Percentiles rank a stretch among this genome's conserved stretches.
Evolutionary conservation across 2,329 filamentous ascomycete species (phyloP).

Genomic region (Monosporascus ibericus): DNA sequence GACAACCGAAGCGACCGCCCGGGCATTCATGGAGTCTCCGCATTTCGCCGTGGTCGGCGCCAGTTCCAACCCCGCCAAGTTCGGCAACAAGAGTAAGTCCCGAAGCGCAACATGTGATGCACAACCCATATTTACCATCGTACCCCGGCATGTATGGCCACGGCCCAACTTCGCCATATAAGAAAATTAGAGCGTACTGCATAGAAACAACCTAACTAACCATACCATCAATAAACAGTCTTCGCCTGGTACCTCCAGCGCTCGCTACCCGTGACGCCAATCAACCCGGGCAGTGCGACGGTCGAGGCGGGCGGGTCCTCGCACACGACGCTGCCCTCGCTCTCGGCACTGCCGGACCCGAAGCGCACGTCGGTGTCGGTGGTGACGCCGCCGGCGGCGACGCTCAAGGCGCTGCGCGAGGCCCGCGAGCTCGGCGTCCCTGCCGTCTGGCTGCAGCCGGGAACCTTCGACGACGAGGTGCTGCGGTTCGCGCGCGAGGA

Average conservation of each 20-base stretch:
- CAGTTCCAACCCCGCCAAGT: conserved; percentile 77
- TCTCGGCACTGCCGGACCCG: conserved; percentile 60
- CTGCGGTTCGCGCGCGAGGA: conserved; percentile 56
- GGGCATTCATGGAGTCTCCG: conserved; percentile 72
- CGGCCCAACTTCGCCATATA: background rate
- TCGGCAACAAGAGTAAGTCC: conserved; percentile 72
- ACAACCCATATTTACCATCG: background rate
- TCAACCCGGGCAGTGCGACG: conserved; percentile 67
- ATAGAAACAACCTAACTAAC: conserved; percentile 2
- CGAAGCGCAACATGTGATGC: background rate
- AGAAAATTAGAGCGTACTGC: background rate
- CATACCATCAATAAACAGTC: conserved; percentile 44
- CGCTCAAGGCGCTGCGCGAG: conserved; percentile 67
- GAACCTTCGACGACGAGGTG: conserved; percentile 74
- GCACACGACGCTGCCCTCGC: conserved; percentile 59
- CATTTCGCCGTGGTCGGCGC: conserved; percentile 87
- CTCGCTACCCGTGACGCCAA: conserved; percentile 68
- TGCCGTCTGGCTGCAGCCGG: conserved; percentile 85
- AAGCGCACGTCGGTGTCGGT: conserved; percentile 71
- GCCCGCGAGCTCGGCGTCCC: conserved; percentile 68
- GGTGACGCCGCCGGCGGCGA: conserved; percentile 79
- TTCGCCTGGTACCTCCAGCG: conserved; percentile 84
- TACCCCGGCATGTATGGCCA: background rate
- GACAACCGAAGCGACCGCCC: conserved; percentile 65
- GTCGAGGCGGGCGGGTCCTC: conserved; percentile 56